A percentile compares a stretch with the other conserved stretches of the same genome.
Conservation (phyloP, 257 asterid species). For the Jacaranda mimosifolia region DNA sequence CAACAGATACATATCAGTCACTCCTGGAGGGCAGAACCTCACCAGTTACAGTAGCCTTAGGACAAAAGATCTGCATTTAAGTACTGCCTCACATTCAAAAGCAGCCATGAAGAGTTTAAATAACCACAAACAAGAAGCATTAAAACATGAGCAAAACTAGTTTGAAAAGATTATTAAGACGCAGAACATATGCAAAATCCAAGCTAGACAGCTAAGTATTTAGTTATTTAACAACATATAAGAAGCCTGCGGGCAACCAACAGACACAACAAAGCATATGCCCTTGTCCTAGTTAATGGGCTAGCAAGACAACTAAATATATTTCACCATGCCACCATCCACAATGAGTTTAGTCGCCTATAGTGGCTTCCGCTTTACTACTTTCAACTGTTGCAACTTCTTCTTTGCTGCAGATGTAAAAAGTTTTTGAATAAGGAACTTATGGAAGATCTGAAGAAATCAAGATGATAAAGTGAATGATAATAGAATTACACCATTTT, state of each 20-base stretch:
- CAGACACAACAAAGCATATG: background rate
- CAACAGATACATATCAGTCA: background rate
- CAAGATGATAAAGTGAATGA: background rate
- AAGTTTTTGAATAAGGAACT: background rate
- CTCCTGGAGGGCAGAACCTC: background rate
- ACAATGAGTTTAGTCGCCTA: slow-evolving; percentile 94
- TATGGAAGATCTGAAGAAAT: background rate
- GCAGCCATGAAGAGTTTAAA: background rate
- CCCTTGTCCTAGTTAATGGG: too few relatives aligned
- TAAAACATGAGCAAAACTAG: slow-evolving; percentile 10
- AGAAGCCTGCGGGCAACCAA: background rate
- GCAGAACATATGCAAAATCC: too few relatives aligned
- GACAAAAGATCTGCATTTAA: background rate
- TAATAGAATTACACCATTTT: background rate
- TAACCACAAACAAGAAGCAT: background rate
- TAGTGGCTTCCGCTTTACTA: slow-evolving; percentile 80
- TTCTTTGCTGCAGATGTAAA: slow-evolving; percentile 71
- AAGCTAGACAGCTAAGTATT: too few relatives aligned
- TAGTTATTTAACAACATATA: too few relatives aligned
- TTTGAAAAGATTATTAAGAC: background rate
- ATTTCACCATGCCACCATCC: slow-evolving; percentile 95
- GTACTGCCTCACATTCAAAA: background rate
- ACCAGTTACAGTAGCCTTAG: background rate
- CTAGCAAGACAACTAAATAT: slow-evolving; percentile 49
- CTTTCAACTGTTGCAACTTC: slow-evolving; percentile 89